Evolutionary conservation across 2,329 filamentous ascomycete species (phyloP).

Genomic region (Graphiopsis chlorocephala): DNA sequence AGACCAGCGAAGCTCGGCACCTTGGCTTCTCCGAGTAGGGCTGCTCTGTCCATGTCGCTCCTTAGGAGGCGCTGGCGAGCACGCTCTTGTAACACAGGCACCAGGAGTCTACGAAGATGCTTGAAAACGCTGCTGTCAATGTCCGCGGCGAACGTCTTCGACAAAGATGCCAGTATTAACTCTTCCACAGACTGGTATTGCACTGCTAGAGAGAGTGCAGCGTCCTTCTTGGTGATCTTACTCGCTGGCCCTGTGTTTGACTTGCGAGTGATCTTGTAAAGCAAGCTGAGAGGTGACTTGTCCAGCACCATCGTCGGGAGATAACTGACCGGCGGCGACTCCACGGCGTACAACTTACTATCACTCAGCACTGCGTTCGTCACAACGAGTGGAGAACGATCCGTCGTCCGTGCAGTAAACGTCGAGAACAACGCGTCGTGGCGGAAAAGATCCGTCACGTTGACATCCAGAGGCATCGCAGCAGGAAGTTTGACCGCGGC

Average conservation of each 20-base stretch:
- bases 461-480: slow-evolving; percentile 82
- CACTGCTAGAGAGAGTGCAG: slow-evolving; percentile 63
- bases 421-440: slow-evolving; percentile 76
- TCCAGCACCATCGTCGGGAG: slow-evolving; percentile 65
- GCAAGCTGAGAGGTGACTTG: slow-evolving; percentile 74
- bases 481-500: slow-evolving; percentile 65
- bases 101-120: slow-evolving; percentile 50
- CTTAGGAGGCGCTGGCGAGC: slow-evolving; percentile 40
- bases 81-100: slow-evolving; percentile 48
- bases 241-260: slow-evolving; percentile 22
- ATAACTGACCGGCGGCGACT: slow-evolving; percentile 46
- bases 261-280: slow-evolving; percentile 73
- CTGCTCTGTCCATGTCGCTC: slow-evolving; percentile 52
- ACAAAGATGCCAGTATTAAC: slow-evolving; percentile 57
- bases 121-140: slow-evolving; percentile 49
- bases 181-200: slow-evolving; percentile 75
- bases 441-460: slow-evolving; percentile 95
- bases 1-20: slow-evolving; percentile 52
- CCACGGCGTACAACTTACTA: slow-evolving; percentile 66
- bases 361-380: slow-evolving; percentile 67
- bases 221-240: slow-evolving; percentile 31
- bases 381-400: slow-evolving; percentile 69
- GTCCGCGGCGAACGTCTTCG: slow-evolving; percentile 45
- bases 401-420: slow-evolving; percentile 86
- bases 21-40: slow-evolving; percentile 52